Conservation (phyloP, 768 basidiomycete species). For the Tricholoma bakamatsutake region DNA sequence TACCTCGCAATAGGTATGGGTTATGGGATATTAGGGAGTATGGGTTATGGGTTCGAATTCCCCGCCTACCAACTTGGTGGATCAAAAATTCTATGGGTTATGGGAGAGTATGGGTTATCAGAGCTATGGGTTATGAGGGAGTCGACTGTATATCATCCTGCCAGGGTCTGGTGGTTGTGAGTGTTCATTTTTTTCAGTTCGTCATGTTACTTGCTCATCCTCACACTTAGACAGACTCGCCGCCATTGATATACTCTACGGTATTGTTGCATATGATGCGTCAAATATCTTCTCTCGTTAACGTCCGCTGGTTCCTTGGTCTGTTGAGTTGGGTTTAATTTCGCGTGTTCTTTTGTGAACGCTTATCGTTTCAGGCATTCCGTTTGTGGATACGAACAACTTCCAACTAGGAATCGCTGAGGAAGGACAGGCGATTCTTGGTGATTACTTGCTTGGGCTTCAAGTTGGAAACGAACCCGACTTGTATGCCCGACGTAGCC, state of each 20-base stretch:
- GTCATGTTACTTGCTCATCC: not conserved
- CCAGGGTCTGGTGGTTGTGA: too few relatives aligned
- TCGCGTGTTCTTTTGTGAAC: not conserved
- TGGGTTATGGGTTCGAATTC: too few relatives aligned
- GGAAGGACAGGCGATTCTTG: conserved; percentile 59
- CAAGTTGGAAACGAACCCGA: conserved; percentile 72
- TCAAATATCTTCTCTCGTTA: conserved; percentile 55
- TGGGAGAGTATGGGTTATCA: too few relatives aligned
- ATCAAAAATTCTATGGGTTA: too few relatives aligned
- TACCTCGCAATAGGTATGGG: too few relatives aligned
- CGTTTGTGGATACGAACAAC: conserved; percentile 61
- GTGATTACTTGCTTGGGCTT: conserved; percentile 58
- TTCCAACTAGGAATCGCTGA: conserved; percentile 54
- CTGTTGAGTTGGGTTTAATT: not conserved
- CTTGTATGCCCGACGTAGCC: conserved; percentile 29
- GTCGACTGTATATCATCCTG: too few relatives aligned
- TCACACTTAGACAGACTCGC: conserved; percentile 52
- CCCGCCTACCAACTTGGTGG: too few relatives aligned
- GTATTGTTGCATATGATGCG: conserved; percentile 63
- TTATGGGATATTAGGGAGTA: too few relatives aligned
- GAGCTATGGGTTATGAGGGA: too few relatives aligned
- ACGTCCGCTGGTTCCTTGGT: conserved; percentile 65
- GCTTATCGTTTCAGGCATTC: conserved; percentile 30
- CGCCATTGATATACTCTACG: conserved; percentile 54
- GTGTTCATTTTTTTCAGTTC: not conserved